Evolutionary conservation across 2,329 filamentous ascomycete genomes (phyloP), one percentile per base, ranked within the genome.

Genomic region (Pseudocercospora fijiensis): DNA sequence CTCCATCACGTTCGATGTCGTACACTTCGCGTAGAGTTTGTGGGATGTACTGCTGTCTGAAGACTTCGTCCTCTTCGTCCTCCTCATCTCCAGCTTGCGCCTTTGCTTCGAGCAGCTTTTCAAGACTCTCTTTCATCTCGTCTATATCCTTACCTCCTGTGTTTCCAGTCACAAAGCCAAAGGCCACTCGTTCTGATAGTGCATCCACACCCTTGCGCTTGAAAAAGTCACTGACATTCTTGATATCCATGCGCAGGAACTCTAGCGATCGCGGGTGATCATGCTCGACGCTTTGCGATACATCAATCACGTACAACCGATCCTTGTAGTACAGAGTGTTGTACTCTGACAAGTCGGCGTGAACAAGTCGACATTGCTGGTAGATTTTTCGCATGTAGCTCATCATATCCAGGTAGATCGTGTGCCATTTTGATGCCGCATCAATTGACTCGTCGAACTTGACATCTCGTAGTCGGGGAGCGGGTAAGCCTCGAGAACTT

Each of bases 321-420:
- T 86, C 83, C 62, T 92, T 84, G 80, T 97, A 85, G 80, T 96
- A 99, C 20, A 99, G 84, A 58, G 98, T 86, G 74, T 99, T 99
- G 85, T 99, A 99, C 83, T 99, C 95, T 82, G 91, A 96, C 76
- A 99, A 77, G 85, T 99, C 95, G 57, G 93, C 95, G 76, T 99
- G 95, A 0, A 99, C 94, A 7, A 99, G 87, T 60, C 85, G 87
- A 78, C 95, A 99, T 45, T 89, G 87, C 75, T 96, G 93, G 79
- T 97, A 98, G 83, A 99, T 89, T 63, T 88, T 88, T 59, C 93
- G 88, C 92, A 99, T 96, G 73, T 96, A 88, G 20, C 89, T 87
- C 13, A 99, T 79, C 3, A 97, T 83, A 75, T 96, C 90, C 11
- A 92, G 76, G 76, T 99, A 99, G 13, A 97, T 81, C 16, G 81